These are phyloP conservation scores for Millerago galiae DNA, from an alignment of 805 yeast species.

Conservation along the genomic window DNA sequence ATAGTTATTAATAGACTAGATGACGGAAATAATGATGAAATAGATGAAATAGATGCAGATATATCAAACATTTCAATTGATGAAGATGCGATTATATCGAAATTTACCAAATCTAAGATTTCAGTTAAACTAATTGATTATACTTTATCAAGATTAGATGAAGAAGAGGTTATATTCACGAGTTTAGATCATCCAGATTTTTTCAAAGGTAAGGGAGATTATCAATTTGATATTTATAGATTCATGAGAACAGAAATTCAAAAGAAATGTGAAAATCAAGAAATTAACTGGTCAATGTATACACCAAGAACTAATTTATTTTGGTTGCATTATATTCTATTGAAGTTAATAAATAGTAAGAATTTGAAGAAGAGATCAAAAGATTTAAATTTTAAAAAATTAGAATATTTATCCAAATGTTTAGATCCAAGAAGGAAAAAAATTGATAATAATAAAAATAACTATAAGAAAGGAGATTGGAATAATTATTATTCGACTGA, in stretches of 20 bases:
- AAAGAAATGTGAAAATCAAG: slow-evolving; percentile 14
- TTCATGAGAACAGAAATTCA: slow-evolving; percentile 38
- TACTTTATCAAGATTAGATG: slow-evolving; percentile 46
- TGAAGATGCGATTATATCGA: slow-evolving; percentile 5
- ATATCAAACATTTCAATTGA: slow-evolving; percentile 12
- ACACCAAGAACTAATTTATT: slow-evolving; percentile 47
- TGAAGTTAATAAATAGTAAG: slow-evolving; percentile 40
- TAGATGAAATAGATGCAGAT: slow-evolving; percentile 20
- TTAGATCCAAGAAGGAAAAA: slow-evolving; percentile 30
- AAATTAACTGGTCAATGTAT: slow-evolving; percentile 41
- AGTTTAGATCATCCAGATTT: slow-evolving; percentile 61
- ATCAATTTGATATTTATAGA: slow-evolving; percentile 56
- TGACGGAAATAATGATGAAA: slow-evolving; percentile 1
- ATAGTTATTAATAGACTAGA: slow-evolving; percentile 37
- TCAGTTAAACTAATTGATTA: slow-evolving; percentile 51
- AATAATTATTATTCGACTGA: slow-evolving; percentile 19
- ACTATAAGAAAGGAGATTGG: slow-evolving; percentile 14
- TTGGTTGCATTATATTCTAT: slow-evolving; percentile 61
- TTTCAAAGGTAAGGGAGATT: slow-evolving; percentile 54
- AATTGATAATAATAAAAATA: slow-evolving; percentile 8
- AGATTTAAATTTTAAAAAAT: slow-evolving; percentile 20
- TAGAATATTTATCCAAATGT: slow-evolving; percentile 26
- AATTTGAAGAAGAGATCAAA: slow-evolving; percentile 22
- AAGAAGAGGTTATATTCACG: slow-evolving; percentile 35
- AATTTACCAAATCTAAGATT: slow-evolving; percentile 6